Evolutionary conservation across 2,329 filamentous ascomycete genomes (phyloP).

Genomic region (Teratosphaeria zuluensis): DNA sequence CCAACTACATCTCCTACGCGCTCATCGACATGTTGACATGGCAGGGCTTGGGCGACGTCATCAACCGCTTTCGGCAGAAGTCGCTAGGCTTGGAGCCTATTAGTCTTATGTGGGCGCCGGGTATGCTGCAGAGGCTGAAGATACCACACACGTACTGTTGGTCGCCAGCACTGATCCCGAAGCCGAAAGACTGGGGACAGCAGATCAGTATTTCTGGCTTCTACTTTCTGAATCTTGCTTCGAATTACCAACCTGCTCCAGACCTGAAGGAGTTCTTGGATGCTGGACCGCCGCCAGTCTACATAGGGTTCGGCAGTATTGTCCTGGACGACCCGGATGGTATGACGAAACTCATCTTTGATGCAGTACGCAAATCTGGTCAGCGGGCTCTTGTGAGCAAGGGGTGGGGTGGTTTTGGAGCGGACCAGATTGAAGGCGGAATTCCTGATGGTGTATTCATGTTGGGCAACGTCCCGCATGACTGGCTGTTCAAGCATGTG

Average conservation of each 20-base stretch:
- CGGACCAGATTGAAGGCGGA: slow-evolving; percentile 25
- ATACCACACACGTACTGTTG: slow-evolving; percentile 87
- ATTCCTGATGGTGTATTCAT: slow-evolving; percentile 37
- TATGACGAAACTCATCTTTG: slow-evolving; percentile 62
- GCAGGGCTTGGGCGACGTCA: slow-evolving; percentile 84
- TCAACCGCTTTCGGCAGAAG: slow-evolving; percentile 74
- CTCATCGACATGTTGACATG: slow-evolving; percentile 87
- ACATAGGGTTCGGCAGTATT: slow-evolving; percentile 77
- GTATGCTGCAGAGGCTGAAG: slow-evolving; percentile 62
- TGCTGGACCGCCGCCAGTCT: slow-evolving; percentile 62
- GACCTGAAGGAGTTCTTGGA: slow-evolving; percentile 58
- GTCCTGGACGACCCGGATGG: slow-evolving; percentile 66
- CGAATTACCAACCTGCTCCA: slow-evolving; percentile 54
- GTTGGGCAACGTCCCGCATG: slow-evolving; percentile 47
- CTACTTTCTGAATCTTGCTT: slow-evolving; percentile 61
- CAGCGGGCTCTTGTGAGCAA: slow-evolving; percentile 45
- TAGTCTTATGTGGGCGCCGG: slow-evolving; percentile 73
- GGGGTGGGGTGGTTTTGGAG: slow-evolving; percentile 43
- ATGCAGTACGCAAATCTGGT: slow-evolving; percentile 49
- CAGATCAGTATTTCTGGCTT: slow-evolving; percentile 68
- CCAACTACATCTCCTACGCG: slow-evolving; percentile 75
- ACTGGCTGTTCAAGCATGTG: slow-evolving; percentile 50
- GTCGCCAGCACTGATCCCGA: slow-evolving; percentile 70
- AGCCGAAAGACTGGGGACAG: slow-evolving; percentile 64
- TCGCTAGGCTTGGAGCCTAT: slow-evolving; percentile 67